Conservation (phyloP, 352 stramenopile genomes). For the Globisporangium canariense region DNA sequence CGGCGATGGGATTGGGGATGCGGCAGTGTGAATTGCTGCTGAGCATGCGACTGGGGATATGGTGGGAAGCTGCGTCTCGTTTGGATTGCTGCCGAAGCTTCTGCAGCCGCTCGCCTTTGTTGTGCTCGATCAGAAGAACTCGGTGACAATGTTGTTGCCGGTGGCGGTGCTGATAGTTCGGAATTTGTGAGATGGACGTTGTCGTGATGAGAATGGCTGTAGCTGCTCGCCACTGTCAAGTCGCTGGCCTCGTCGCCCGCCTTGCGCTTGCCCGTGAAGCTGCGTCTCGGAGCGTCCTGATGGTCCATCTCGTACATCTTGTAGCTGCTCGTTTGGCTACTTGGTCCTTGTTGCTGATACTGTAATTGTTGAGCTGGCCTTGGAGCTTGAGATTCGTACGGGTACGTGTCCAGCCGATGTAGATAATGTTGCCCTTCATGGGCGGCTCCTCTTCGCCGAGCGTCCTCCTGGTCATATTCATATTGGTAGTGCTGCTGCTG, state of each 20-base stretch:
- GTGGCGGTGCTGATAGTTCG: no score
- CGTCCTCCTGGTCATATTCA: not conserved
- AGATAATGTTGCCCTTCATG: not conserved
- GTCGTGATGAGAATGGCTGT: not conserved
- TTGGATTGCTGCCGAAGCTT: not conserved
- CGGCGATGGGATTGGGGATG: not conserved
- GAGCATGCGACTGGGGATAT: not conserved
- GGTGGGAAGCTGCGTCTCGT: not conserved
- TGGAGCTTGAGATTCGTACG: not conserved
- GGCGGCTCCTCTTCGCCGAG: not conserved
- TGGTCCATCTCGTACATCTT: not conserved
- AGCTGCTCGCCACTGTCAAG: not conserved
- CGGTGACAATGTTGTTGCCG: not conserved
- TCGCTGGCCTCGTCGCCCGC: not conserved
- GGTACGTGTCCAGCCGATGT: not conserved
- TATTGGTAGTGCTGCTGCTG: not conserved
- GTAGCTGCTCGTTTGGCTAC: not conserved
- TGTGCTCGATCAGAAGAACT: not conserved
- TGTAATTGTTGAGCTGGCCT: not conserved
- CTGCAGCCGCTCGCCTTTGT: not conserved
- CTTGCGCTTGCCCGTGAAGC: slow-evolving; percentile 14
- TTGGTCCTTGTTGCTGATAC: not conserved
- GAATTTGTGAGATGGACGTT: not conserved
- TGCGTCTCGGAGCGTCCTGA: not conserved
- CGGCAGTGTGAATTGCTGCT: not conserved